phyloP scores from a whole-genome alignment of 1,284 basidiomycete genomes.

The Xanthoconium separans region DNA sequence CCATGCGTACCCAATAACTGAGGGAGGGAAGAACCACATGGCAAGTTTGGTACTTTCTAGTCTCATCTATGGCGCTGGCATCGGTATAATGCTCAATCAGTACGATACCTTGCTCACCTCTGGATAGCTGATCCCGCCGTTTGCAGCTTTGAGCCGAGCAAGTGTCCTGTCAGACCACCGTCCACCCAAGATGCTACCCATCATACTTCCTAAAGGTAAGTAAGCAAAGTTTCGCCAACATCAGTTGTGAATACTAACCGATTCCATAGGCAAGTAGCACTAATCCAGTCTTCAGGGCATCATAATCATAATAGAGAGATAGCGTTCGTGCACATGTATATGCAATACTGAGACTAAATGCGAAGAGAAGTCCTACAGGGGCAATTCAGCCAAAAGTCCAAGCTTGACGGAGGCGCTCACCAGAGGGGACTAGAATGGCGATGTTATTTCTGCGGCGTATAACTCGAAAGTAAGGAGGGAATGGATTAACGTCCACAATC shows the following conservation, averaged over 20 bases:
- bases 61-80: slow-evolving; percentile 55
- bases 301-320: slow-evolving; percentile 62
- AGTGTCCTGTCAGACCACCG: slow-evolving; percentile 74
- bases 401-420: slow-evolving; percentile 5
- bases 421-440: slow-evolving; percentile 20
- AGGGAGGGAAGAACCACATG: slow-evolving; percentile 54
- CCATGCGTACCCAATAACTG: slow-evolving; percentile 77
- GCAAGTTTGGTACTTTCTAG: slow-evolving; percentile 63
- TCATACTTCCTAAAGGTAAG: slow-evolving; percentile 49
- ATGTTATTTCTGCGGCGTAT: slow-evolving; percentile 20
- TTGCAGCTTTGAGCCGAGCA: slow-evolving; percentile 52
- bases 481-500: slow-evolving; percentile 23
- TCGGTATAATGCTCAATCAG: not conserved
- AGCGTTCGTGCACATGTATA: slow-evolving; percentile 78
- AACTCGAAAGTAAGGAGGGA: slow-evolving; percentile 19
- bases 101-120: slow-evolving; percentile 48
- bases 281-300: slow-evolving; percentile 74
- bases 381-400: slow-evolving; percentile 60
- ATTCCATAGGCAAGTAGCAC: slow-evolving; percentile 75
- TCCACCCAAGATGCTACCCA: slow-evolving; percentile 76
- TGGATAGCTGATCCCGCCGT: slow-evolving; percentile 62
- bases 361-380: slow-evolving; percentile 60
- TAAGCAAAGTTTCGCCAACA: not conserved
- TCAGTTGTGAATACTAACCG: slow-evolving; percentile 39
- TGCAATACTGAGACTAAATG: slow-evolving; percentile 63